Base-by-base conservation (phyloP, 768 basidiomycete genomes). In the Heimioporus sp. region DNA sequence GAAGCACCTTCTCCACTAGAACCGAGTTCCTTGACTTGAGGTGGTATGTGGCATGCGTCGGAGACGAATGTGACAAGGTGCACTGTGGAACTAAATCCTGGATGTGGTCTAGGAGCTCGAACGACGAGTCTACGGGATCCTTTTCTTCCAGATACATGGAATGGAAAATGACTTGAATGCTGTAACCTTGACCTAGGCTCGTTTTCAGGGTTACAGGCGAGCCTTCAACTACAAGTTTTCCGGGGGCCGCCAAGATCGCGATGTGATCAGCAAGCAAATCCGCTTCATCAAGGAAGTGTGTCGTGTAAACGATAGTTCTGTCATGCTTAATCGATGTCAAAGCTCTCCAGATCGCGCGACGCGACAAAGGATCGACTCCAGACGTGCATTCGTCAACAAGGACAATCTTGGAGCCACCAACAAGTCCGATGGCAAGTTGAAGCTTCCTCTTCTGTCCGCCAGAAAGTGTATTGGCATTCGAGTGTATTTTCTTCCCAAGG, bases 391-490 rank as follows among this genome's bases (percentile, higher is more conserved):
- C 82, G 57, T 84, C 82, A 10, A 83, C 79, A n/a, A 82, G 72
- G 31, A 82, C 73, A 52, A 83, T 81, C 61, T 80, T 82, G 0
- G 87, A 89, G 2, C 88, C 87, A 5, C 87, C 87, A 21, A 90
- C 73, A 11, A 92, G 72, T 11, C 89, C 89, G 58, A 89, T 84
- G 0, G 90, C 90, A n/a, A 91, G 72, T 59, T 92, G 90, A 21
- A 92, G 70, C 68, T 91, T 91, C 61, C 90, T 67, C 72, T 90
- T 91, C 72, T 92, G 89, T 9, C 90, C 90, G 2, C 90, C 90
- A 43, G 82, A 85, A 34, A 92, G 74, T 1, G 81, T 85, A 47
- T 72, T 72, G 1, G 87, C 82, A 58, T 85, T 85, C 13, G 81
- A 74, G 55, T 84, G 72, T 11, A 87, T 80, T 67, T 91, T 90